Conservation (phyloP, 345 rosid species). For the Passiflora organensis region DNA sequence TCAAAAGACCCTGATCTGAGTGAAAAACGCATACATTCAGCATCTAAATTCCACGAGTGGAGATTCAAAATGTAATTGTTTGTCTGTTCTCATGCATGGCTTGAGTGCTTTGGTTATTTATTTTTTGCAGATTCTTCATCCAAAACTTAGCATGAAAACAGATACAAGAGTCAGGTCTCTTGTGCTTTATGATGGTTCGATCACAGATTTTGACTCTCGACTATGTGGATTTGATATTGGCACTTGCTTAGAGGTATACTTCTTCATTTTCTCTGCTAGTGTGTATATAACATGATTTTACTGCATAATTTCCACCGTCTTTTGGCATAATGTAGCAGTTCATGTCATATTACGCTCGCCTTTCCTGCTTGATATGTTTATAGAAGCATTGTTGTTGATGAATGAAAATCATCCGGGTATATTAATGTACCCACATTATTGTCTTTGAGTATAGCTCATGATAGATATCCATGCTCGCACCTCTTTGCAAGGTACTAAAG, state of each 20-base stretch:
- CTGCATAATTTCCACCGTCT: neutral
- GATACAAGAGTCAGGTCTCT: slow-evolving; percentile 49
- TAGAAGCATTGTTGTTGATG: no score
- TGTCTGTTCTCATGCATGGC: neutral
- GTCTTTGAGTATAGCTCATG: no score
- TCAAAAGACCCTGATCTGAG: no score
- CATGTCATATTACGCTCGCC: neutral
- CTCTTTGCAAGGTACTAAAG: no score
- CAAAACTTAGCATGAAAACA: slow-evolving; percentile 50
- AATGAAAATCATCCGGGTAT: no score
- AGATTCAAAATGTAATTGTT: neutral
- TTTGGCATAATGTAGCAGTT: neutral
- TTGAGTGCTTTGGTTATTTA: slow-evolving; percentile 6
- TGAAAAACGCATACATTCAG: no score
- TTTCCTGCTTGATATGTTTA: neutral
- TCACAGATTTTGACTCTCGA: slow-evolving; percentile 66
- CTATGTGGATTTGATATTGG: slow-evolving; percentile 64
- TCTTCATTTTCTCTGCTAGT: neutral
- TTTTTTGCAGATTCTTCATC: slow-evolving; percentile 63
- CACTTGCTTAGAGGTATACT: slow-evolving; percentile 84
- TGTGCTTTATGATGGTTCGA: slow-evolving; percentile 80
- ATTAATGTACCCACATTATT: no score
- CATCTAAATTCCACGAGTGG: no score
- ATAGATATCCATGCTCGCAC: no score
- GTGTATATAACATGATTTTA: neutral